Base-by-base conservation (phyloP, 805 yeast genomes). In the Wickerhamomyces alni region DNA sequence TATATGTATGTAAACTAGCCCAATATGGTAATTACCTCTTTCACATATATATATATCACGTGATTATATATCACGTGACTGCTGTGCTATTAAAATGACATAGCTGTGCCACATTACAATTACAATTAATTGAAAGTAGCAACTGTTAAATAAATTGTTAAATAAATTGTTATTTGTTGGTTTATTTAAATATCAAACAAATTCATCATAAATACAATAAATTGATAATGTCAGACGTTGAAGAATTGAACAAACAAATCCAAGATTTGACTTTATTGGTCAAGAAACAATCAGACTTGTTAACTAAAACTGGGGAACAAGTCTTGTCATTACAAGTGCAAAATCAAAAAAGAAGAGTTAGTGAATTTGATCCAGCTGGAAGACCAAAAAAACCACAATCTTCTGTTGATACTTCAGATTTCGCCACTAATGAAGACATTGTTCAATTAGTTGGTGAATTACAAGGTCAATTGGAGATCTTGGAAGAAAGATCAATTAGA, bases 381-480 rank as follows among this genome's bases (percentile, higher is more conserved):
- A 33, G 40, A 16, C 30, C 32, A 43, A 15, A 15, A 42, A 16
- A 41, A 38, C 16, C 36, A 24, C 36, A 39, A 48, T 15, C 42
- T 41, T 38, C 13, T 13, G 30, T 45, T 37, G 82, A 76, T 43
- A 56, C 76, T 1, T 57, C 72, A 4, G 87, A 82, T 46, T 80
- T 71, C 47, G 86, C 80, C 28, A 78, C 91, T 4, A 82, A 86
- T 48, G 94, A 85, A 42, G 98, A 91, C 55, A 64, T 89, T 11
- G 84, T 84, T 4, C 91, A 87, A 55, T 67, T 89, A 34, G 97
- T 88, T 12, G 87, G 86, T 10, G 98, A 89, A 59, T 65, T 89
- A 40, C 97, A 89, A 61, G 85, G 86, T 8, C 97, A 89, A 62
- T 69, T 89, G 53, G 89, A 85, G 38, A 66, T 73, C 18, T 58